phyloP scores from a whole-genome alignment of 805 yeast genomes.

The Blastobotrys americana region DNA sequence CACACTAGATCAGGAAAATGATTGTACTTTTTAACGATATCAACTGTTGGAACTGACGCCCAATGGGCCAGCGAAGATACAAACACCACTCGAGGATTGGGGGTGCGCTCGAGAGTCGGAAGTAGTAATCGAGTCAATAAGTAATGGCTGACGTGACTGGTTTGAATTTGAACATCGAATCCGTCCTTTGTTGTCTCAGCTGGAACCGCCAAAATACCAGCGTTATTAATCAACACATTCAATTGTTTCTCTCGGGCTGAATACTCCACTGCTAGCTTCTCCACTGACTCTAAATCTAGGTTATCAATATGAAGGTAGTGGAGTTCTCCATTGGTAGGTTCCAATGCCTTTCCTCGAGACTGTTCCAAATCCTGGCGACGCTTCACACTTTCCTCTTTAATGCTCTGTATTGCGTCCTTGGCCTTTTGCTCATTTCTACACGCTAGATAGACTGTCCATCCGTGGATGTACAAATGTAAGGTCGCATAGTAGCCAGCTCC shows the following conservation, averaged over 20 bases:
- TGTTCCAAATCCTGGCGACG: slow-evolving; percentile 15
- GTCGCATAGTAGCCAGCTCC: slow-evolving; percentile 78
- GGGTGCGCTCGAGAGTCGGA: slow-evolving; percentile 38
- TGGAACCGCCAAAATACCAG: slow-evolving; percentile 77
- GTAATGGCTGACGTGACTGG: slow-evolving; percentile 70
- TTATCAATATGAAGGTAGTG: slow-evolving; percentile 12
- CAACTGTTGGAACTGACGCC: slow-evolving; percentile 43
- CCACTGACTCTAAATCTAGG: slow-evolving; percentile 6
- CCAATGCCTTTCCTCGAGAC: background rate
- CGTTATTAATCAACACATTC: slow-evolving; percentile 64
- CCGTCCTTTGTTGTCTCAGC: slow-evolving; percentile 53
- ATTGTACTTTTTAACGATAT: slow-evolving; percentile 44
- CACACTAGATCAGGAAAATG: slow-evolving; percentile 59
- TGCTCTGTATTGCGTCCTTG: slow-evolving; percentile 47
- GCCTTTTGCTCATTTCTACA: slow-evolving; percentile 59
- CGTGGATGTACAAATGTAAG: slow-evolving; percentile 70
- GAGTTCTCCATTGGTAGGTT: slow-evolving; percentile 13
- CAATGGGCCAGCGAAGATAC: slow-evolving; percentile 62
- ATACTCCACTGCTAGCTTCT: background rate
- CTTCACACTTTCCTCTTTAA: slow-evolving; percentile 46
- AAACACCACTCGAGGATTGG: slow-evolving; percentile 50
- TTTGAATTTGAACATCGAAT: slow-evolving; percentile 74
- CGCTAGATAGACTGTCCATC: slow-evolving; percentile 65
- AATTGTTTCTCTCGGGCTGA: slow-evolving; percentile 25
- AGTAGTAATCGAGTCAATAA: slow-evolving; percentile 55